Conservation (phyloP, 2,329 filamentous ascomycete species). For the Epichloe brachyelytri region DNA sequence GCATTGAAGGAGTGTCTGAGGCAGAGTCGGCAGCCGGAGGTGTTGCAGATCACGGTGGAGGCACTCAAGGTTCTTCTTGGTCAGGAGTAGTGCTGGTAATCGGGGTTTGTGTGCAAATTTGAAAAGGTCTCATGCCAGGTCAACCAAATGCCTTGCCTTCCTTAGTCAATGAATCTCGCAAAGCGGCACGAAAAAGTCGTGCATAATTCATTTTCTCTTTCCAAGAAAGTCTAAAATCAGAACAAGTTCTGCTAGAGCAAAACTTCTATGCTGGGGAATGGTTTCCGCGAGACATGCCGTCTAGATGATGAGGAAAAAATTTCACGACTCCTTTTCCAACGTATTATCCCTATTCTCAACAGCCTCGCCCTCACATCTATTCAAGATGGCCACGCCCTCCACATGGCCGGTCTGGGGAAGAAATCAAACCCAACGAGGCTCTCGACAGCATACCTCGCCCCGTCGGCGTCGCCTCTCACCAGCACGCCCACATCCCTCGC, state of each 20-base stretch:
- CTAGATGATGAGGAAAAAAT: no score
- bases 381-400: constrained; percentile 54
- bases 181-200: no score
- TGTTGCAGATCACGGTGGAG: constrained; percentile 59
- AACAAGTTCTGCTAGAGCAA: not conserved
- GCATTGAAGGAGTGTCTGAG: constrained; percentile 57
- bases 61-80: constrained; percentile 56
- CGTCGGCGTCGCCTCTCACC: constrained; percentile 50
- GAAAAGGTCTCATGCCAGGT: not conserved
- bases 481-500: constrained; percentile 83
- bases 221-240: no score
- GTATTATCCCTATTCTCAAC: not conserved
- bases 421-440: constrained; percentile 90
- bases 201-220: no score
- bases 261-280: not conserved
- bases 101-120: not conserved
- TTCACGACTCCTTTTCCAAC: not conserved
- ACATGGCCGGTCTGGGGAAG: constrained; percentile 73
- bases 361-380: constrained; percentile 33
- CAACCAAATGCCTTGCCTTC: no score
- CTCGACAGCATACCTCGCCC: constrained; percentile 66
- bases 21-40: constrained; percentile 53
- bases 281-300: not conserved
- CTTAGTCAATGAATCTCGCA: no score
- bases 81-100: constrained; percentile 4